phyloP scores from a whole-genome alignment of 345 rosid species.

The Eucalyptus sp. region DNA sequence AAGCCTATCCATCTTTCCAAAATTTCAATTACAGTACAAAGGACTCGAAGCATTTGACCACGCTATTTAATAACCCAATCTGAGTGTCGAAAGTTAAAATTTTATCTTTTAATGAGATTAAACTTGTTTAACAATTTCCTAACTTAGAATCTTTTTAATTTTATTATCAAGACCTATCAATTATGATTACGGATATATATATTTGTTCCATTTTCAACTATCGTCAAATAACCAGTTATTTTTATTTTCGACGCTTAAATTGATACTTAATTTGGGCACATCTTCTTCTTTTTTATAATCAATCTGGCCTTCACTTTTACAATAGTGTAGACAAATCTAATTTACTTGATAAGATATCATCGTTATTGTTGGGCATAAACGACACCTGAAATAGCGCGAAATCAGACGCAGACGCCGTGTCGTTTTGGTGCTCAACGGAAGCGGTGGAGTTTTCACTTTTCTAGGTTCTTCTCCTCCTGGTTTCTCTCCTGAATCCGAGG shows the following conservation, averaged over 20 bases:
- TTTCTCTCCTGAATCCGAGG: not conserved
- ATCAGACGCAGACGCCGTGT: not conserved
- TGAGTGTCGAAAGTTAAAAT: not conserved
- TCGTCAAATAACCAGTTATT: not conserved
- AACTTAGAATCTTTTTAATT: not conserved
- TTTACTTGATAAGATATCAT: not conserved
- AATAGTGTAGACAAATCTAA: not conserved
- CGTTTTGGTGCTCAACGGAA: not conserved
- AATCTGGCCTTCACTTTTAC: not conserved
- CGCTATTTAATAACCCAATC: not conserved
- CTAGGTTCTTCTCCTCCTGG: not conserved
- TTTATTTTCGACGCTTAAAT: not conserved
- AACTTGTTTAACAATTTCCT: not conserved
- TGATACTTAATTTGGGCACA: not conserved
- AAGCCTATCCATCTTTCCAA: not conserved
- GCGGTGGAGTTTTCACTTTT: not conserved
- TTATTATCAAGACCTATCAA: not conserved
- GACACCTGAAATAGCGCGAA: not conserved
- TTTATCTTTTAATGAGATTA: not conserved
- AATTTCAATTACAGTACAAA: not conserved
- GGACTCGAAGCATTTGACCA: not conserved
- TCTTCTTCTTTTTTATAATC: fast-evolving
- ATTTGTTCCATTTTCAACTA: not conserved
- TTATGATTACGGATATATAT: not conserved
- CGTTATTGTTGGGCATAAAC: not conserved